phyloP scores from a whole-genome alignment of 345 rosid species.

The Eucalyptus decipiens region DNA sequence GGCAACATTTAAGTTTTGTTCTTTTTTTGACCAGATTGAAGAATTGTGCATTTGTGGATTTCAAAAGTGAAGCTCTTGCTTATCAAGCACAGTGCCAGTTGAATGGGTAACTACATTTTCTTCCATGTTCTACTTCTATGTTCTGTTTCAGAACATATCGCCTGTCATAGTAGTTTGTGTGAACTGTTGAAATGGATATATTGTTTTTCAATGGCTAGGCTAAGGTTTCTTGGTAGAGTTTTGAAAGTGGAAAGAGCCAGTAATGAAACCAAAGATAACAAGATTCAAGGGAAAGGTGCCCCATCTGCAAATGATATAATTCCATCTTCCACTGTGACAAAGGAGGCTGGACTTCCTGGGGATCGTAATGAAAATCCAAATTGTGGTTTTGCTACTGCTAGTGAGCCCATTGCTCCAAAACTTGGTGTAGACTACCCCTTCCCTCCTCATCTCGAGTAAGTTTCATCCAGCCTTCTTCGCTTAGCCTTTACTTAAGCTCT shows the following conservation, averaged over 20 bases:
- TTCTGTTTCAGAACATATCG: not conserved
- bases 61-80: conserved; percentile 57
- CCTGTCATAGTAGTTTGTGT: not conserved
- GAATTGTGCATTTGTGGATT: conserved; percentile 87
- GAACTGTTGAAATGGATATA: not conserved
- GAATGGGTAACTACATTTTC: conserved; percentile 46
- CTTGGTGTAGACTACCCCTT: conserved; percentile 89
- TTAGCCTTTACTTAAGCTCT: not conserved
- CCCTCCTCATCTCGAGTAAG: conserved; percentile 90
- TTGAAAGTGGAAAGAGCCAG: conserved; percentile 66
- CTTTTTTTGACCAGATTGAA: conserved; percentile 35
- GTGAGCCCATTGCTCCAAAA: conserved; percentile 73
- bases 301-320: conserved; percentile 21
- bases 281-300: conserved; percentile 20
- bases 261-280: conserved; percentile 31
- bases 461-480: not conserved
- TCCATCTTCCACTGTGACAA: not conserved
- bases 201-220: conserved; percentile 28
- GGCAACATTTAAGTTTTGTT: not conserved
- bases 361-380: conserved; percentile 15
- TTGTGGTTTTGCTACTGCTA: conserved; percentile 13
- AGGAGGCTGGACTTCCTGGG: conserved; percentile 13
- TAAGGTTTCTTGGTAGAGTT: conserved; percentile 92
- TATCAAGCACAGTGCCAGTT: conserved; percentile 74
- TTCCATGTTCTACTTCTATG: not conserved